Conservation (phyloP, 306 rosid genomes). For the Lithocarpus polystachyus region DNA sequence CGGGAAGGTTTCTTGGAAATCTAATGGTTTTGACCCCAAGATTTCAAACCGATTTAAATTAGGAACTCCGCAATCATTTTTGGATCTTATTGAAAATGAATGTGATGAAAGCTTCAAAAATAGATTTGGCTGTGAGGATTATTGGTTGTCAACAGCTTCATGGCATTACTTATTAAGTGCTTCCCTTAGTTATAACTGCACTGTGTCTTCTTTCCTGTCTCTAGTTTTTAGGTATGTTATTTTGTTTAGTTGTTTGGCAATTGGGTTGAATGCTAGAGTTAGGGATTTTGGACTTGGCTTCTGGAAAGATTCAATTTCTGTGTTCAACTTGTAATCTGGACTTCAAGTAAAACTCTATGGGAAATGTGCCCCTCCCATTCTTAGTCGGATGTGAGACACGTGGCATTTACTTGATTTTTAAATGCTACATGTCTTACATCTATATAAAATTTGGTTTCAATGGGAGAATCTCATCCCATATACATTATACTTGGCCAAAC, state of each 20-base stretch:
- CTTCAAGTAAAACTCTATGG: neutral
- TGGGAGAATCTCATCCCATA: too few relatives aligned
- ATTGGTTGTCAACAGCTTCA: conserved; percentile 58
- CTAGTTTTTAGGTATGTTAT: conserved; percentile 48
- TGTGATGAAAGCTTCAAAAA: conserved; percentile 32
- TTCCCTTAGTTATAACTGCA: conserved; percentile 69
- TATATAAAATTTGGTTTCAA: too few relatives aligned
- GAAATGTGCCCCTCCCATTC: too few relatives aligned
- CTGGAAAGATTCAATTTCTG: neutral
- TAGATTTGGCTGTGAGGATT: conserved; percentile 42
- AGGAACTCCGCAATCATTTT: conserved; percentile 42
- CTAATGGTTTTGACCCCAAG: conserved; percentile 24
- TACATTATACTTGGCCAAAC: too few relatives aligned
- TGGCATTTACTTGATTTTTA: too few relatives aligned
- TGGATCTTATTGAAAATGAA: conserved; percentile 37
- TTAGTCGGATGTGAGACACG: too few relatives aligned
- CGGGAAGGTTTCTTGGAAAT: conserved; percentile 50
- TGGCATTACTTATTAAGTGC: conserved; percentile 34
- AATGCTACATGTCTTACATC: too few relatives aligned
- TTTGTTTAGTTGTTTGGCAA: conserved; percentile 3
- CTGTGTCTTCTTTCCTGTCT: conserved; percentile 54
- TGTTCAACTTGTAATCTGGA: neutral
- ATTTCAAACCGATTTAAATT: conserved; percentile 25
- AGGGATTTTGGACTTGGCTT: neutral
- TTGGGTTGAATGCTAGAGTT: neutral